phyloP scores from a whole-genome alignment of 305 asterid species.

The Lippia alba region DNA sequence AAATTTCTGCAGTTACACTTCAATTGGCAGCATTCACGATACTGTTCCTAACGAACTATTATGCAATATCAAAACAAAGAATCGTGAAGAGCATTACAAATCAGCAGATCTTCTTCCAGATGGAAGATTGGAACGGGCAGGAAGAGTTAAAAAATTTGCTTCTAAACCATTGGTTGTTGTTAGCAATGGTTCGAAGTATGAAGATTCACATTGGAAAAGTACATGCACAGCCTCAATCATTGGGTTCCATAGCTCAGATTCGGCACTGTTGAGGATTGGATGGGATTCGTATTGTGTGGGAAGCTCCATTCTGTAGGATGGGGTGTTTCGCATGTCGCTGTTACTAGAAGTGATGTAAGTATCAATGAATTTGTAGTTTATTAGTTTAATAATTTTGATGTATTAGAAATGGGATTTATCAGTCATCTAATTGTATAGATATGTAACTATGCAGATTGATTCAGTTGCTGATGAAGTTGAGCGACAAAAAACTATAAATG shows the following conservation, averaged over 20 bases:
- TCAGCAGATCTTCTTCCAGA: constrained; percentile 88
- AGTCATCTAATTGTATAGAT: not conserved
- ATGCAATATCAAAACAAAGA: constrained; percentile 47
- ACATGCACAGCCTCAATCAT: constrained; percentile 70
- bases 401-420: no score
- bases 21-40: constrained; percentile 92
- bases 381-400: no score
- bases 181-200: constrained; percentile 61
- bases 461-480: constrained; percentile 93
- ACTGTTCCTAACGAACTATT: constrained; percentile 79
- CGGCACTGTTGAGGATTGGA: constrained; percentile 81
- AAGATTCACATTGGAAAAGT: constrained; percentile 47
- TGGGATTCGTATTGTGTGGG: constrained; percentile 60
- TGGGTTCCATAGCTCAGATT: constrained; percentile 95
- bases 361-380: not conserved
- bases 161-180: constrained; percentile 46
- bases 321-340: constrained; percentile 65
- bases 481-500: constrained; percentile 61
- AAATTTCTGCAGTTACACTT: constrained; percentile 72
- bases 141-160: constrained; percentile 69
- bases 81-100: constrained; percentile 57
- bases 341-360: constrained; percentile 77
- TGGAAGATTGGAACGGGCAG: constrained; percentile 95
- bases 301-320: constrained; percentile 86
- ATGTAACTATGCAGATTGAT: constrained; percentile 65